Percentiles rank a stretch among this genome's conserved stretches.
Evolutionary conservation across 352 stramenopile species (phyloP).

Genomic region (Pythium plurisporium): DNA sequence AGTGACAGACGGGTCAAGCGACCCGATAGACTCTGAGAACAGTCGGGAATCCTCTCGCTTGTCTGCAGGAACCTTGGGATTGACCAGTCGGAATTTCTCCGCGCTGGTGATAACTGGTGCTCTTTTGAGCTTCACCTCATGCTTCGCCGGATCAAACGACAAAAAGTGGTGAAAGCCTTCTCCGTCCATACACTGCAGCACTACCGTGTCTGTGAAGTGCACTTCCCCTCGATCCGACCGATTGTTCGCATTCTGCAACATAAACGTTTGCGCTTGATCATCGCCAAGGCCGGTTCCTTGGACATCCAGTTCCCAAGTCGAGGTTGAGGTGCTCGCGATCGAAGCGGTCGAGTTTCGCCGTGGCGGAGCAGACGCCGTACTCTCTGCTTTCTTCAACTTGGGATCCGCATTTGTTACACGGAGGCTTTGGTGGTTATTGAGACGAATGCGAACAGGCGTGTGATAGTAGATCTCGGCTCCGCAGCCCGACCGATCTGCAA

Average conservation of each 20-base stretch:
- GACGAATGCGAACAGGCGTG: slow-evolving; percentile 52
- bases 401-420: slow-evolving; percentile 29
- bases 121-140: slow-evolving; percentile 62
- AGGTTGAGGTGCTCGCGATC: background rate
- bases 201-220: slow-evolving; percentile 71
- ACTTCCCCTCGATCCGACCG: slow-evolving; percentile 63
- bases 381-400: slow-evolving; percentile 4
- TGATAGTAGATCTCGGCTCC: slow-evolving; percentile 73
- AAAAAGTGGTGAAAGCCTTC: slow-evolving; percentile 70
- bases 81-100: slow-evolving; percentile 79
- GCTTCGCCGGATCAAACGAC: slow-evolving; percentile 54
- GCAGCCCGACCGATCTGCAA: slow-evolving; percentile 53
- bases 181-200: slow-evolving; percentile 67
- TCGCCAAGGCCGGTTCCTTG: slow-evolving; percentile 57
- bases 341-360: slow-evolving; percentile 13
- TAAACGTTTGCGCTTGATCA: slow-evolving; percentile 78
- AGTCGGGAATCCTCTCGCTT: slow-evolving; percentile 19
- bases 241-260: slow-evolving; percentile 68
- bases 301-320: slow-evolving; percentile 36
- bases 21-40: slow-evolving; percentile 20
- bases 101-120: slow-evolving; percentile 68
- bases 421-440: slow-evolving; percentile 69
- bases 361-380: background rate
- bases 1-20: slow-evolving; percentile 1
- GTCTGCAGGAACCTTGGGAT: slow-evolving; percentile 36